Evolutionary conservation across 148 eudicot species (phyloP), one percentile per base, ranked within the genome.

Genomic region (Suaeda aralocaspica): DNA sequence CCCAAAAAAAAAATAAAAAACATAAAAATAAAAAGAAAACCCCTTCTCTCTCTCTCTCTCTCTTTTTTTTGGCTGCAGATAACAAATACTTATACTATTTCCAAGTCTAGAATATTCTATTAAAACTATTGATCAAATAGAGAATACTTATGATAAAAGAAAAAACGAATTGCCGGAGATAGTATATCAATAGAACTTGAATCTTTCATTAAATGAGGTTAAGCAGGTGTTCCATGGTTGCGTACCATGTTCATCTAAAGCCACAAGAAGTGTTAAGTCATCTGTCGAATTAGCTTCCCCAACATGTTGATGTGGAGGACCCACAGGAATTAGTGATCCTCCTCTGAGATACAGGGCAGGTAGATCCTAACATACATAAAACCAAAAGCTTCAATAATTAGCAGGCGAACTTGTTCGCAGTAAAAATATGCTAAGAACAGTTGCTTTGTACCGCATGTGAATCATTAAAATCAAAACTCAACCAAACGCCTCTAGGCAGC

Each of bases 391-490:
- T 58, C 28, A 58, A 68, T 57, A 66, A 49, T 49, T 52, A 42
- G 29, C n/a, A 30, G 33, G 64, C 8, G 53, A 48, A 18, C 30
- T n/a, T 42, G 34, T 42, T 21, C 55, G 26, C 39, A 61, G 46
- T 34, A 16, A 60, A 24, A 68, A 70, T 62, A 67, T 4, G 29
- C 15, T 33, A 44, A 76, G 58, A 66, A 28, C 8, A 33, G 57
- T 30, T 62, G 67, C 67, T n/a, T 64, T 58, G 44, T 87, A 95
- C 99, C 86, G 96, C 96, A 89, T 95, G 99, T 76, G 96, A 77
- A 78, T 94, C 99, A 42, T 86, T 86, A 81, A 94, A 94, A 81
- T 94, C 96, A 78, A 94, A 94, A 70, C 81, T 87, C 82, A 83
- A 64, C 99, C 99, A 94, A 64, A 84, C 79, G 74, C 99, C 97